Percentiles rank a stretch among this genome's conserved stretches.
Evolutionary conservation across 1,284 basidiomycete genomes (phyloP).

Genomic region (Trametes versicolor): DNA sequence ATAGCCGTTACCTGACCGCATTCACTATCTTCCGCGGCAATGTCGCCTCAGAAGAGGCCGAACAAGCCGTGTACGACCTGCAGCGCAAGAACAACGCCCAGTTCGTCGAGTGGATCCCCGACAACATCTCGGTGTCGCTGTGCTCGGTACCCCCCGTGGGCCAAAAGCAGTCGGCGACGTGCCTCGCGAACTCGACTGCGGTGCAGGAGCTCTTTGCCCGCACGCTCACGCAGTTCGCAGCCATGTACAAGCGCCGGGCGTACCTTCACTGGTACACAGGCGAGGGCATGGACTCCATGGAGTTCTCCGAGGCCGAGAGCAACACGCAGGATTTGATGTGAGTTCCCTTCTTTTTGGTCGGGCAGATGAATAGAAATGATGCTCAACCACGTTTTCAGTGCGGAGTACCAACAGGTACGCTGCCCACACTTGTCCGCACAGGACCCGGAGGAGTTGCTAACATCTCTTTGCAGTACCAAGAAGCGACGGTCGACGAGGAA

Average conservation of each 20-base stretch:
- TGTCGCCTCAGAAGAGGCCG: constrained; percentile 82
- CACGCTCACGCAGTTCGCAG: constrained; percentile 79
- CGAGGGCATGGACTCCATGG: constrained; percentile 93
- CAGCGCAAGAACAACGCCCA: constrained; percentile 77
- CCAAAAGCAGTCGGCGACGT: constrained; percentile 78
- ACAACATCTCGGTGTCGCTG: constrained; percentile 83
- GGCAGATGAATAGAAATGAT: constrained; percentile 6
- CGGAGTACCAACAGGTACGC: constrained; percentile 77
- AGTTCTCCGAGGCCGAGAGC: constrained; percentile 91
- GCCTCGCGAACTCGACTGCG: constrained; percentile 86
- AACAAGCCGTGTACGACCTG: constrained; percentile 61
- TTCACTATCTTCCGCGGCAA: constrained; percentile 90
- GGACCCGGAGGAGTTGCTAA: constrained; percentile 12
- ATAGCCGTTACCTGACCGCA: constrained; percentile 85
- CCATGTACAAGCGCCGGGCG: constrained; percentile 86
- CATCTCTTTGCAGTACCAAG: constrained; percentile 63
- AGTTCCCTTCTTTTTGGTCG: constrained; percentile 42
- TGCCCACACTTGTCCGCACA: background rate
- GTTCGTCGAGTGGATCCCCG: constrained; percentile 92
- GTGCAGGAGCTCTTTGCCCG: constrained; percentile 94
- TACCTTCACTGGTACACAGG: constrained; percentile 94
- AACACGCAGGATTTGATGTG: constrained; percentile 86
- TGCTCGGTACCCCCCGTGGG: constrained; percentile 88
- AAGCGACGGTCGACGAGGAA: constrained; percentile 57
- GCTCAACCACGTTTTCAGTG: constrained; percentile 48